A percentile compares a stretch with the other conserved stretches of the same genome.
Evolutionary conservation across 2,329 filamentous ascomycete genomes (phyloP).

Genomic region (Aspergillus novoparasiticus): DNA sequence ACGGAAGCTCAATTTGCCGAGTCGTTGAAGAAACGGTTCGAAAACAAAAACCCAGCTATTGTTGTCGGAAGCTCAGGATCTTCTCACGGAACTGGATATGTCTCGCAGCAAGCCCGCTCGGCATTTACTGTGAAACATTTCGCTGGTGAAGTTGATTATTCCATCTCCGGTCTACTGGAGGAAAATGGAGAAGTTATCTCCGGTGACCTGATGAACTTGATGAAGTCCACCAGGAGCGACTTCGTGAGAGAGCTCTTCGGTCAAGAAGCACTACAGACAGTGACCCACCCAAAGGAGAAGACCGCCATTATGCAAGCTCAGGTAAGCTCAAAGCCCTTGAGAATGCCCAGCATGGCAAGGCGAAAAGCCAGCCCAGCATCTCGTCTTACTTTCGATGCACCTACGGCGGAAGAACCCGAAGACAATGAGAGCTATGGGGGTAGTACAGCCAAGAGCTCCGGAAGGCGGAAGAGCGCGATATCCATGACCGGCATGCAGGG

Average conservation of each 20-base stretch:
- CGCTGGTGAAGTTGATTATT: slow-evolving; percentile 94
- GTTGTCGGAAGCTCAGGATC: slow-evolving; percentile 72
- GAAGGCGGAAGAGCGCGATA: slow-evolving; percentile 43
- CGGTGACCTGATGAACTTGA: slow-evolving; percentile 91
- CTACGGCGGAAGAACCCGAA: slow-evolving; percentile 41
- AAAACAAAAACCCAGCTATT: slow-evolving; percentile 91
- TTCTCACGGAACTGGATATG: slow-evolving; percentile 85
- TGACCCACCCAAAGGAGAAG: slow-evolving; percentile 89
- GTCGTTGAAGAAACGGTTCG: slow-evolving; percentile 87
- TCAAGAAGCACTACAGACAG: slow-evolving; percentile 90
- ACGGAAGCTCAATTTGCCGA: slow-evolving; percentile 90
- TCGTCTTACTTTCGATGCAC: slow-evolving; percentile 40
- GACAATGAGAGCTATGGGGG: slow-evolving; percentile 40
- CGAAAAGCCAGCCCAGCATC: slow-evolving; percentile 65
- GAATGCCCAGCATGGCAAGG: slow-evolving; percentile 88
- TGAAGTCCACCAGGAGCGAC: slow-evolving; percentile 82
- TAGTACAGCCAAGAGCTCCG: slow-evolving; percentile 30
- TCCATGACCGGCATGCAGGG: slow-evolving; percentile 64
- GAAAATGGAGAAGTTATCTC: slow-evolving; percentile 97
- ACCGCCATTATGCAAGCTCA: slow-evolving; percentile 93
- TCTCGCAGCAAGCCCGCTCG: slow-evolving; percentile 76
- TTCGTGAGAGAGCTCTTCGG: slow-evolving; percentile 91
- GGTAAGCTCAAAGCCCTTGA: slow-evolving; percentile 91
- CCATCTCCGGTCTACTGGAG: slow-evolving; percentile 81
- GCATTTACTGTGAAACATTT: slow-evolving; percentile 93